These are phyloP conservation scores for Solanum tarapatanum DNA, from an alignment of 257 asterid genomes.

Conservation along the genomic window DNA sequence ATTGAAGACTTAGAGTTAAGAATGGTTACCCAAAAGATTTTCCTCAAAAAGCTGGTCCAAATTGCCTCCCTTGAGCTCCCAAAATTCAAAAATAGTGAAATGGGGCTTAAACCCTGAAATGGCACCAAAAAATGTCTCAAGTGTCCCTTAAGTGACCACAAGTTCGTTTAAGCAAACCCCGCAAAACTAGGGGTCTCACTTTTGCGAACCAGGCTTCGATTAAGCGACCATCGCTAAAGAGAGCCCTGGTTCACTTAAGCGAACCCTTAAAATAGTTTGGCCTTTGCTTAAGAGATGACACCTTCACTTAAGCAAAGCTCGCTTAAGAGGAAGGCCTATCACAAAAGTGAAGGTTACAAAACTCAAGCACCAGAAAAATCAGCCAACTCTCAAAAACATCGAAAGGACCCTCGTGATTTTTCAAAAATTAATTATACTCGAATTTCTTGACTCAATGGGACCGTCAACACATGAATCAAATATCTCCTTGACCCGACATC, in stretches of 20 bases:
- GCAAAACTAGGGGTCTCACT: not conserved
- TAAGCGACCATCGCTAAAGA: not conserved
- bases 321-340: not conserved
- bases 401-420: not conserved
- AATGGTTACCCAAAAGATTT: not conserved
- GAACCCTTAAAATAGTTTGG: not conserved
- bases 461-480: not conserved
- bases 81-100: not conserved
- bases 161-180: not conserved
- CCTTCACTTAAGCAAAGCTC: not conserved
- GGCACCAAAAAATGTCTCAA: not conserved
- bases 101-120: not conserved
- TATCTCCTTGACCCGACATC: not conserved
- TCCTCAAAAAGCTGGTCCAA: too few relatives aligned
- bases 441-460: too few relatives aligned
- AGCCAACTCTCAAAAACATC: not conserved
- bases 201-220: not conserved
- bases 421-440: too few relatives aligned
- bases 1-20: not conserved
- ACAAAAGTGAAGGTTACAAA: not conserved
- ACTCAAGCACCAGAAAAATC: not conserved
- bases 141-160: not conserved
- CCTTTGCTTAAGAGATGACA: not conserved
- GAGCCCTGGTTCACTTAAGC: not conserved
- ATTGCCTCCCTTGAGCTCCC: too few relatives aligned